phyloP scores from a whole-genome alignment of 2,329 filamentous ascomycete species.

The Ceratocystis cacaofunesta region DNA sequence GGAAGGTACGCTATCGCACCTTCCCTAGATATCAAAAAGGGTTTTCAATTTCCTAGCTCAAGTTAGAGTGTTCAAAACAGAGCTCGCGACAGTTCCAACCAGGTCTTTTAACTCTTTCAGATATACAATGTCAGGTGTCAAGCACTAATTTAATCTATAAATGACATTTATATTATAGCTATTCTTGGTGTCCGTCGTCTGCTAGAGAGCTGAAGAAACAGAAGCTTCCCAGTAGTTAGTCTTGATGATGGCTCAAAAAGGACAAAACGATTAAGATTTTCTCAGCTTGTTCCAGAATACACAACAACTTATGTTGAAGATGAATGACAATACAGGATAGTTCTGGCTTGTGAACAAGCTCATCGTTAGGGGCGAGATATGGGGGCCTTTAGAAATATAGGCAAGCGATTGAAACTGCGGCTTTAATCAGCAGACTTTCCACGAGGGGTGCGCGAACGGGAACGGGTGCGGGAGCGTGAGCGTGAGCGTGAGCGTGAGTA shows the following conservation, averaged over 20 bases:
- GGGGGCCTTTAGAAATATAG: not conserved
- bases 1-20: not conserved
- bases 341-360: not conserved
- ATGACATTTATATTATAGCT: not conserved
- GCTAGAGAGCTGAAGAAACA: not conserved
- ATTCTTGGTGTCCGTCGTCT: not conserved
- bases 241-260: not conserved
- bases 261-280: not conserved
- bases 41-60: not conserved
- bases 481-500: conserved; percentile 11
- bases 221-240: conserved; percentile 5
- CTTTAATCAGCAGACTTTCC: conserved; percentile 39
- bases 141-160: too few species aligned
- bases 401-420: conserved; percentile 22
- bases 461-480: conserved; percentile 15
- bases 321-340: not conserved
- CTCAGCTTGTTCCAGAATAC: conserved; percentile 5
- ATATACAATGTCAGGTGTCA: too few species aligned
- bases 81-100: not conserved
- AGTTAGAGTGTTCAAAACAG: not conserved
- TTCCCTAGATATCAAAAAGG: not conserved
- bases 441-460: conserved; percentile 23
- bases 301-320: not conserved
- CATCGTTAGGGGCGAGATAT: not conserved
- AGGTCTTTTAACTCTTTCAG: not conserved